Evolutionary conservation across 2,329 filamentous ascomycete genomes (phyloP).

Genomic region (Epichloe bromicola): DNA sequence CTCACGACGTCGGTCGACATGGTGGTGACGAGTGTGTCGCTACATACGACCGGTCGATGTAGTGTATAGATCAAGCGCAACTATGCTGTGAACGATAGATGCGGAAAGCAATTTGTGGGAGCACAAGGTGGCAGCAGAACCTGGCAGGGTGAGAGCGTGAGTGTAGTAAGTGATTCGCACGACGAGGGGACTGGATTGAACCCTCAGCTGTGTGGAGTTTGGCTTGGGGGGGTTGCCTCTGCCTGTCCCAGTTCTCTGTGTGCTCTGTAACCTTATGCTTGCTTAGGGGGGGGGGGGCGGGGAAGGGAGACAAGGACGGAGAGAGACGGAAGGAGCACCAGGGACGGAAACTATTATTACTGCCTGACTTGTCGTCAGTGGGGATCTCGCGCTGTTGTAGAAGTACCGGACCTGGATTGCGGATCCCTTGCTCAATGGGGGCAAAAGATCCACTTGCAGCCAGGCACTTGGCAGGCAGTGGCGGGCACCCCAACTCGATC

Average conservation of each 20-base stretch:
- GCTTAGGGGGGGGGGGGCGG: background rate
- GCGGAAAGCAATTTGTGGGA: constrained; percentile 2
- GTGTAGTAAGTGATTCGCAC: constrained; percentile 2
- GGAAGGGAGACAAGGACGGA: too few relatives aligned
- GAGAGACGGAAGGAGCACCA: background rate
- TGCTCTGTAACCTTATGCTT: background rate
- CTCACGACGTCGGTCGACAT: constrained; percentile 45
- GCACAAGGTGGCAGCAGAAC: constrained; percentile 3
- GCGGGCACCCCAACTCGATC: background rate
- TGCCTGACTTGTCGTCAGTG: background rate
- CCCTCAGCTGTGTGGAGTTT: background rate
- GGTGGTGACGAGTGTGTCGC: constrained; percentile 25
- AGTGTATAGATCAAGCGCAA: constrained; percentile 8
- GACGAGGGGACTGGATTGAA: constrained; percentile 2
- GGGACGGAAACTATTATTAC: background rate
- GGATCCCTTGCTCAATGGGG: background rate
- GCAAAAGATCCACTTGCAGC: too few relatives aligned
- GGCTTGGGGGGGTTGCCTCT: too few relatives aligned
- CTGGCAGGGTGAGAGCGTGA: constrained; percentile 3
- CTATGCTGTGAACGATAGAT: background rate
- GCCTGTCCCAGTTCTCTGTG: background rate
- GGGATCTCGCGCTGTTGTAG: background rate
- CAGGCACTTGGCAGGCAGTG: too few relatives aligned
- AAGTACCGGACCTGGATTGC: background rate
- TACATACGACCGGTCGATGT: constrained; percentile 23